Conservation (phyloP, 768 basidiomycete species). For the Pholiota conissans region DNA sequence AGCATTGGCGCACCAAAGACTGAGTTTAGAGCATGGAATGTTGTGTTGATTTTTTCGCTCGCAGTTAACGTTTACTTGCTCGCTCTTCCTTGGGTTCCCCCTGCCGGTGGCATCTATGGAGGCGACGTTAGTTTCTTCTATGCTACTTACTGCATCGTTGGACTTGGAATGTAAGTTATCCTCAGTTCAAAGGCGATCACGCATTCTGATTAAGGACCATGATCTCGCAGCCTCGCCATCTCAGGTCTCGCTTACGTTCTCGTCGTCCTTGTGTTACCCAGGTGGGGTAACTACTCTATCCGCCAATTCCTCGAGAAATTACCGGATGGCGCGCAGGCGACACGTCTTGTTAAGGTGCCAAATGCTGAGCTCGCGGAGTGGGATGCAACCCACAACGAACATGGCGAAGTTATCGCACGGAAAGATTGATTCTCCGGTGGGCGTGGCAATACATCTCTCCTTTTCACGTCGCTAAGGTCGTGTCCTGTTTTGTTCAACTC, state of each 20-base stretch:
- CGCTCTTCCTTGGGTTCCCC: slow-evolving; percentile 42
- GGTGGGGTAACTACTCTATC: slow-evolving; percentile 40
- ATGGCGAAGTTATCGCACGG: slow-evolving; percentile 25
- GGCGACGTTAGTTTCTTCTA: slow-evolving; percentile 45
- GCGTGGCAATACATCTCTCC: neutral
- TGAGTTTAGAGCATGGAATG: slow-evolving; percentile 39
- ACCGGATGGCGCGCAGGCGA: slow-evolving; percentile 33
- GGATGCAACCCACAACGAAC: slow-evolving; percentile 35
- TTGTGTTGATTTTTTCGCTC: slow-evolving; percentile 32
- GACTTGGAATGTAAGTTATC: slow-evolving; percentile 32
- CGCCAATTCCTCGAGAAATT: slow-evolving; percentile 44
- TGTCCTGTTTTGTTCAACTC: neutral
- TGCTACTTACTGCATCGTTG: slow-evolving; percentile 40
- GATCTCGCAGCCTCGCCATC: slow-evolving; percentile 24
- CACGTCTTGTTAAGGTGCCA: slow-evolving; percentile 30
- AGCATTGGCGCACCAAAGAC: slow-evolving; percentile 30
- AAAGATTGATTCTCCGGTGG: neutral
- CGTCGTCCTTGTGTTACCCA: slow-evolving; percentile 43
- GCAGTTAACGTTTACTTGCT: slow-evolving; percentile 40
- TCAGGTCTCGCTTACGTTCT: slow-evolving; percentile 30
- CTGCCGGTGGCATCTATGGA: slow-evolving; percentile 34
- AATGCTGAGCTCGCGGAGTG: slow-evolving; percentile 30
- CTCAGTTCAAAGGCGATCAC: neutral
- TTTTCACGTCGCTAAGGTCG: neutral
- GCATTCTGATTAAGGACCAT: slow-evolving; percentile 2